Evolutionary conservation across 768 basidiomycete species (phyloP).

Genomic region (Dentipellis fragilis): DNA sequence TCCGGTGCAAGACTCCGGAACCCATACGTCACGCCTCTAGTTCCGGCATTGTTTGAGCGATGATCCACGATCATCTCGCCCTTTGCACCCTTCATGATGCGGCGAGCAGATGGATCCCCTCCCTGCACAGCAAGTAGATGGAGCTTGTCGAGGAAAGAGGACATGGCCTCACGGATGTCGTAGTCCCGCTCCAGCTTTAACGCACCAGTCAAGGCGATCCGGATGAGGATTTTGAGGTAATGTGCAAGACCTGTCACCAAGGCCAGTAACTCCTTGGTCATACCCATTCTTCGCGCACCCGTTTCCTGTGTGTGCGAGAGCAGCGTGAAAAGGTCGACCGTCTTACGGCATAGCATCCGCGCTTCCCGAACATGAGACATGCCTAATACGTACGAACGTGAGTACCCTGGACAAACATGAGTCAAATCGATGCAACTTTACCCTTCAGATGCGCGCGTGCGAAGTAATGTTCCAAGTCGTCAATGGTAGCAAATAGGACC

Average conservation of each 20-base stretch:
- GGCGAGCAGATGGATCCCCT: constrained; percentile 66
- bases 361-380: constrained; percentile 99
- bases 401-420: neutral
- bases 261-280: constrained; percentile 94
- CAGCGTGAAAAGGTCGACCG: constrained; percentile 94
- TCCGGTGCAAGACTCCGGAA: constrained; percentile 89
- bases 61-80: constrained; percentile 40
- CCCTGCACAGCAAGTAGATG: constrained; percentile 84
- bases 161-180: constrained; percentile 72
- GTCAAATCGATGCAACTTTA: constrained; percentile 20
- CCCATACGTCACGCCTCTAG: constrained; percentile 83
- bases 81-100: constrained; percentile 67
- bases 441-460: constrained; percentile 74
- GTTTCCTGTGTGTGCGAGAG: constrained; percentile 94
- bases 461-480: constrained; percentile 90
- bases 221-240: constrained; percentile 98
- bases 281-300: constrained; percentile 81
- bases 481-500: constrained; percentile 92
- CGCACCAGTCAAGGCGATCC: constrained; percentile 92
- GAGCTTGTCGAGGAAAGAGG: constrained; percentile 85
- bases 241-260: constrained; percentile 98
- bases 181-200: constrained; percentile 92
- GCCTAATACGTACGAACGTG: constrained; percentile 33
- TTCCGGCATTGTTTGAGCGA: constrained; percentile 48
- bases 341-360: constrained; percentile 96